Conservation (phyloP, 495 filamentous ascomycete species). For the Penicillium ucsense region DNA sequence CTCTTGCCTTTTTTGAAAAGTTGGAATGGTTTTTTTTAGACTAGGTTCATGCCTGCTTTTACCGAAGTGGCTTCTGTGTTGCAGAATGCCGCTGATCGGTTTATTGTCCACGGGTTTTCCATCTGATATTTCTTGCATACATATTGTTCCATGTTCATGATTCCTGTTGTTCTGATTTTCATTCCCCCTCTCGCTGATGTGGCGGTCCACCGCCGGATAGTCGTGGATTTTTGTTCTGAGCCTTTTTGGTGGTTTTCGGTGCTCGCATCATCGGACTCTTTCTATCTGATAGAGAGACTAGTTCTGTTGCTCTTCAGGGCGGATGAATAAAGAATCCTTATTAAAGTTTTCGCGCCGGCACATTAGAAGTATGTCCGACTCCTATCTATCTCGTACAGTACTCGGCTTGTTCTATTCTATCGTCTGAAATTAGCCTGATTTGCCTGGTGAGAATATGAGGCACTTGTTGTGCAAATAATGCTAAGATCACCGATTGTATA, state of each 20-base stretch:
- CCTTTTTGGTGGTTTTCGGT: constrained; percentile 4
- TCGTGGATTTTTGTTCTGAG: constrained; percentile 4
- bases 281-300: constrained; percentile 12
- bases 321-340: constrained; percentile 6
- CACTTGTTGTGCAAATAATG: too few species aligned
- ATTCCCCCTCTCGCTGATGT: constrained; percentile 2
- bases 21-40: constrained; percentile 1
- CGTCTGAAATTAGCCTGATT: not conserved
- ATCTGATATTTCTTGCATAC: not conserved
- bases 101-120: constrained; percentile 1
- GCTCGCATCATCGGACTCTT: constrained; percentile 6
- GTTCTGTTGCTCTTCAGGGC: constrained; percentile 2
- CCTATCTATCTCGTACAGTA: not conserved
- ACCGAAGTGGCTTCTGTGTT: too few species aligned
- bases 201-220: not conserved
- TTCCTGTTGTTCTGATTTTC: constrained; percentile 3
- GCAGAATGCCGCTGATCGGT: too few species aligned
- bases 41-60: not conserved
- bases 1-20: constrained; percentile 1
- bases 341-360: not conserved
- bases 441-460: too few species aligned
- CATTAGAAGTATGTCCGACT: too few species aligned
- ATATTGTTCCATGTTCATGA: not conserved
- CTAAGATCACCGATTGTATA: too few species aligned
- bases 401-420: not conserved